Evolutionary conservation across 768 basidiomycete genomes (phyloP), one percentile per base, ranked within the genome.

Genomic region (Rhodotorula paludigena): DNA sequence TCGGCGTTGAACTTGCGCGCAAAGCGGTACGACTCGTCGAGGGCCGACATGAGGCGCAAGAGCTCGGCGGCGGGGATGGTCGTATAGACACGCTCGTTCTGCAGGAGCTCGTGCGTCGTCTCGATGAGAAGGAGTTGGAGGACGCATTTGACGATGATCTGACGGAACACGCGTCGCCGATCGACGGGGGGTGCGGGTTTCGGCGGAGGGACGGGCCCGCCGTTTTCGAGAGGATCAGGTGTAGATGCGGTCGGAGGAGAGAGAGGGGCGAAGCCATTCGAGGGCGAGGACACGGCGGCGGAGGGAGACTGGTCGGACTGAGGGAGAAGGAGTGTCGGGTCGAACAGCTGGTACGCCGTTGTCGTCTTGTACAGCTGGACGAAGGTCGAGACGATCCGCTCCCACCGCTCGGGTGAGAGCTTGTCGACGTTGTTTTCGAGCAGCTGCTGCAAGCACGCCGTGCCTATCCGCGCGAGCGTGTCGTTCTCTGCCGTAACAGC

Each of bases 101-200:
- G 89, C 39, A 99, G 83, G 32, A 99, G 82, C 73, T 98, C 96
- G 75, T 92, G 92, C 5, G 93, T 94, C 12, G 90, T 98, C 80
- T 99, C 96, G 71, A 99, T 98, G 44, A 99, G 83, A 60, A 98
- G 82, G 30, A 99, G 80, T 75, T 99, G 96, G 38, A 99, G 84
- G 30, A 99, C 96, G 78, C 96, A 99, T 88, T 98, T 98, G 72
- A 97, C 92, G 68, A 99, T 98, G 79, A 99, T 98, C 78, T 98
- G 96, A 77, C 92, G 89, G 85, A 99, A 99, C 62, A 90, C 68
- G 20, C 74, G 73, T 15, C 73, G 69, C 23, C 75, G 73, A 52
- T 76, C 75, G 39, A 57, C 51, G 1, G 69, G 60, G 1, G 63
- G 58, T 5, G 44, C 63, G 32, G 63, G 49, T 39, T 64, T 68